phyloP scores from a whole-genome alignment of 2,329 filamentous ascomycete species.

The Claviceps arundinis region DNA sequence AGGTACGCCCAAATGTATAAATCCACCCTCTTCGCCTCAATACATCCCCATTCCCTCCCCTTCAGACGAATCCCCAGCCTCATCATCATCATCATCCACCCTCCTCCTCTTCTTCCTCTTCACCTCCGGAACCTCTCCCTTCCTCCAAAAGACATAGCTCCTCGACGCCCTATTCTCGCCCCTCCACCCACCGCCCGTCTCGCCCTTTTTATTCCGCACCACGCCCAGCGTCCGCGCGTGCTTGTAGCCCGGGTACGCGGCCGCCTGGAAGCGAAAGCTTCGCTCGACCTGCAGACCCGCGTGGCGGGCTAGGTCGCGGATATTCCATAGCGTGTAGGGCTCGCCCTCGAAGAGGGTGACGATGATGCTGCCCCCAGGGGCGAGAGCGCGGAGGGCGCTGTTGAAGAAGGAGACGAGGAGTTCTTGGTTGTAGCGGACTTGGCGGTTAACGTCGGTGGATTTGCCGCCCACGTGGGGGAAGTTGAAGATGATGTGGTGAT shows the following conservation, averaged over 20 bases:
- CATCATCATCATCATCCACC: not conserved
- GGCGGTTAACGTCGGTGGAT: constrained; percentile 83
- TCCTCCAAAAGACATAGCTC: constrained; percentile 50
- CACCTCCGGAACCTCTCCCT: constrained; percentile 31
- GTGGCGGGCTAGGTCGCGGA: constrained; percentile 74
- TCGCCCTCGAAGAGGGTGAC: constrained; percentile 87
- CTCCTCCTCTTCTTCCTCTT: constrained; percentile 19
- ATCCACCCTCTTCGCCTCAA: constrained; percentile 3
- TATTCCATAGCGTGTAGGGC: constrained; percentile 93
- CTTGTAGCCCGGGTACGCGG: constrained; percentile 57
- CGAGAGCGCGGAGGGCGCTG: constrained; percentile 27
- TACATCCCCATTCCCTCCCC: constrained; percentile 12
- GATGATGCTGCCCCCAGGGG: constrained; percentile 48
- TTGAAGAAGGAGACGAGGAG: constrained; percentile 58
- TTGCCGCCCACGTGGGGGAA: constrained; percentile 94
- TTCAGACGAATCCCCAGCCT: constrained; percentile 1
- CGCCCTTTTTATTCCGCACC: constrained; percentile 34
- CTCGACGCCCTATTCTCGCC: constrained; percentile 33
- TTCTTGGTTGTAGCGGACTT: constrained; percentile 84
- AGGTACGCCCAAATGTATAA: constrained; percentile 1
- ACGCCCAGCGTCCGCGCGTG: constrained; percentile 63
- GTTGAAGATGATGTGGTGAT: constrained; percentile 82
- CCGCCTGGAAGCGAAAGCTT: constrained; percentile 56
- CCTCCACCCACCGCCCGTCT: constrained; percentile 28
- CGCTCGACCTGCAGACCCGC: constrained; percentile 54